phyloP scores from a whole-genome alignment of 2,329 filamentous ascomycete species.

The Pezicula carpinea region DNA sequence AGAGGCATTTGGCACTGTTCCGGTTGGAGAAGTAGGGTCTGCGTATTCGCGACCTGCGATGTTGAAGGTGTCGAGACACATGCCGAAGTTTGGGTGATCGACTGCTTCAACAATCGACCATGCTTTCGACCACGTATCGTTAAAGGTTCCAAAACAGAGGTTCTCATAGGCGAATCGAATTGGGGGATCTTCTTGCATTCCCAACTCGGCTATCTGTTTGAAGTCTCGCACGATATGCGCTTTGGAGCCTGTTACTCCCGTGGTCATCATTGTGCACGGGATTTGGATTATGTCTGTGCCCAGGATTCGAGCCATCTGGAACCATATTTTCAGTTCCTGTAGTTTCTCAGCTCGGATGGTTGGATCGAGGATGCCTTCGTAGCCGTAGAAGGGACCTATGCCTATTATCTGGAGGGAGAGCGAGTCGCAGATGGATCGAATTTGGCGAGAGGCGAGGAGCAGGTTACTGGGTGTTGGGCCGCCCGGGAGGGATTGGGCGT shows the following conservation, averaged over 20 bases:
- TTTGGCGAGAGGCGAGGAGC: conserved; percentile 51
- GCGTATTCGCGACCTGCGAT: conserved; percentile 68
- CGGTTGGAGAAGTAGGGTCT: conserved; percentile 49
- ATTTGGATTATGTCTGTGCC: conserved; percentile 70
- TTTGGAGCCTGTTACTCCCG: conserved; percentile 41
- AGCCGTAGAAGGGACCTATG: conserved; percentile 66
- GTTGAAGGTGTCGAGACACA: conserved; percentile 77
- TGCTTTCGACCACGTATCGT: conserved; percentile 66
- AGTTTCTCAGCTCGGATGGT: conserved; percentile 51
- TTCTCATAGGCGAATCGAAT: conserved; percentile 72
- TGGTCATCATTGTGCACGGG: conserved; percentile 56
- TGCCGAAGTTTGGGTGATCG: conserved; percentile 66
- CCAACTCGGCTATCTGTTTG: conserved; percentile 61
- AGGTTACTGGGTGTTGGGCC: conserved; percentile 35
- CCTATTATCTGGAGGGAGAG: conserved; percentile 51
- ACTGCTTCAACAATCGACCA: conserved; percentile 66
- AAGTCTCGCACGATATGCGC: conserved; percentile 59
- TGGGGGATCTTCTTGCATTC: conserved; percentile 45
- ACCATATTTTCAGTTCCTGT: conserved; percentile 64
- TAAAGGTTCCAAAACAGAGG: conserved; percentile 65
- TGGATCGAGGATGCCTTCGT: conserved; percentile 67
- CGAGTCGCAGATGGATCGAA: conserved; percentile 52
- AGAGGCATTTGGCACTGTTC: conserved; percentile 20
- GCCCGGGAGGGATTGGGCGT: conserved; percentile 36
- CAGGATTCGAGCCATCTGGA: conserved; percentile 59